Evolutionary conservation across 371 early-diverging fungal genomes (phyloP), one percentile per base, ranked within the genome.

Genomic region (Mortierella sp.): DNA sequence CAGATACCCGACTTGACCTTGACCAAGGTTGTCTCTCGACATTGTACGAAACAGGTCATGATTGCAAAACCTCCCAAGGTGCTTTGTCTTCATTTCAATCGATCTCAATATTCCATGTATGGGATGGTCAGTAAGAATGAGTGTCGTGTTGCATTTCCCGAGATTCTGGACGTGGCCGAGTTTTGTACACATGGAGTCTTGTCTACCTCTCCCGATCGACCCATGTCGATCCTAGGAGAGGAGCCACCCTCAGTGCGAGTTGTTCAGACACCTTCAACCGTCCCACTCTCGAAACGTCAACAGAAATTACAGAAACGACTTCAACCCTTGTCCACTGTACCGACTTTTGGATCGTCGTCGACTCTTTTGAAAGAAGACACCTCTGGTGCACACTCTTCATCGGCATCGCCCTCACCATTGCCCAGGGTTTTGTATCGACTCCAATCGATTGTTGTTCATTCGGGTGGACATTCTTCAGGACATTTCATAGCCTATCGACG

Each of bases 401-500:
- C 51, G 70, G 80, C 1, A 46, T 81, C 0, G 83, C 82, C n/a
- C 47, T 51, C 48, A n/a, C n/a, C n/a, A n/a, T n/a, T n/a, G n/a
- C n/a, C n/a, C n/a, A 48, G 43, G 16, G 75, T 83, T 55, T 74
- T 80, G 45, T 97, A 97, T 73, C 89, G 89, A 26, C 84, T 98
- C 29, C 91, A 88, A 58, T 91, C 96, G 0, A 93, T 95, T 0
- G 92, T 98, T 52, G 92, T 96, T 16, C 98, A 98, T 66, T 92
- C 91, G 69, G 98, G 97, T 5, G 82, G 86, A 23, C 98, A 98
- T 75, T 91, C 95, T 7, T 93, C 87, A 9, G 98, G 98, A 0
- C 98, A 98, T 80, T 98, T 95, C 81, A 90, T 97, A n/a, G 94
- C 96, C 0, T 95, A 93, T 74, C 84, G 96, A 12, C 86, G 95